Conservation (phyloP, 2,329 filamentous ascomycete genomes). For the Xylariaceae sp. region DNA sequence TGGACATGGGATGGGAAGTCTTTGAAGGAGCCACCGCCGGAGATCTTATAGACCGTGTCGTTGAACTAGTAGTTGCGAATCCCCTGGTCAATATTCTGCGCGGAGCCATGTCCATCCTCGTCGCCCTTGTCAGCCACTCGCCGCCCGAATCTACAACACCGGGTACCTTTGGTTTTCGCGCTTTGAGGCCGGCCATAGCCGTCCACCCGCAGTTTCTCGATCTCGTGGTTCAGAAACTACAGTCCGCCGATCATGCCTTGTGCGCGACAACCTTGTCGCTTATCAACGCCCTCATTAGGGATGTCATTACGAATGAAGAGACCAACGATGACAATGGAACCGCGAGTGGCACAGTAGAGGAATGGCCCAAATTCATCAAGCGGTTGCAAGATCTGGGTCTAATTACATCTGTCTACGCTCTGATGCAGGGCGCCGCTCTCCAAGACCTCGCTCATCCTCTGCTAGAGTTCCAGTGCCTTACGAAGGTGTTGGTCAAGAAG, state of each 20-base stretch:
- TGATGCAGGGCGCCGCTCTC: constrained; percentile 91
- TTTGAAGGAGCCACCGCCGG: constrained; percentile 59
- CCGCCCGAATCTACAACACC: constrained; percentile 43
- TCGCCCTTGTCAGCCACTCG: constrained; percentile 85
- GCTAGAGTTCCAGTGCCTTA: constrained; percentile 87
- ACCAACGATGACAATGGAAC: constrained; percentile 32
- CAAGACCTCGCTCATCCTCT: constrained; percentile 87
- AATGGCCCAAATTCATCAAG: constrained; percentile 96
- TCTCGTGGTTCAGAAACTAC: constrained; percentile 84
- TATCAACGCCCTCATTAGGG: constrained; percentile 90
- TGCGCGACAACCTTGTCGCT: constrained; percentile 94
- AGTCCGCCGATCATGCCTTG: constrained; percentile 88
- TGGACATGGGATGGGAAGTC: constrained; percentile 96
- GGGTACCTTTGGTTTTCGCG: constrained; percentile 77
- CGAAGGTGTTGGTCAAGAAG: constrained; percentile 77
- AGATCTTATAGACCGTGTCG: constrained; percentile 69
- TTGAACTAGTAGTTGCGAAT: constrained; percentile 89
- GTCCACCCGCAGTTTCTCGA: constrained; percentile 92
- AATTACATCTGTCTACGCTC: constrained; percentile 81
- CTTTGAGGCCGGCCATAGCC: constrained; percentile 84
- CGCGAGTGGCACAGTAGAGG: constrained; percentile 46
- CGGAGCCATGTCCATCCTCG: constrained; percentile 93
- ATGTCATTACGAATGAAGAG: constrained; percentile 75
- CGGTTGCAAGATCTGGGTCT: constrained; percentile 85
- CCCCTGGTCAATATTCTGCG: constrained; percentile 95